phyloP scores from a whole-genome alignment of 148 eudicot genomes.

The Cornus florida region DNA sequence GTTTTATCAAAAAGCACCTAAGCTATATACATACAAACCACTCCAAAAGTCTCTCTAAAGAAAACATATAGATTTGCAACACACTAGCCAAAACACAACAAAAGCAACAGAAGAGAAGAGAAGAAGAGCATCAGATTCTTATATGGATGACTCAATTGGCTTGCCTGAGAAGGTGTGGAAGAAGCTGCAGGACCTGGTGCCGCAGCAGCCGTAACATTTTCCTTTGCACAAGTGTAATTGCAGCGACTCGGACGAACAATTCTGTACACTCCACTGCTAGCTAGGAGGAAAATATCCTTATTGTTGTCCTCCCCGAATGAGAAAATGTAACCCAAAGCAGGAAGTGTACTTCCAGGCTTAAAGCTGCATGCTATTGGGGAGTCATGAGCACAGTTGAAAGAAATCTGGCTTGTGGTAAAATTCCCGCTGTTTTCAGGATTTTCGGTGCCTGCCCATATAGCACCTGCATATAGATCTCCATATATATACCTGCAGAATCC shows the following conservation, averaged over 20 bases:
- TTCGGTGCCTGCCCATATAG: conserved; percentile 72
- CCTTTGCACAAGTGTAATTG: conserved; percentile 59
- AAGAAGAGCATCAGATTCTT: conserved; percentile 3
- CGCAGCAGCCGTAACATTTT: conserved; percentile 29
- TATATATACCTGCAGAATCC: conserved; percentile 60
- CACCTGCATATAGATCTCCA: conserved; percentile 71
- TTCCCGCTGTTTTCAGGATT: conserved; percentile 69
- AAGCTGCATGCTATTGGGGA: conserved; percentile 60
- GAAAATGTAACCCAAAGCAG: conserved; percentile 65
- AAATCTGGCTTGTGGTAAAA: conserved; percentile 40
- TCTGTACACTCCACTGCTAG: conserved; percentile 80
- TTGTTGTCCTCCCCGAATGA: conserved; percentile 79
- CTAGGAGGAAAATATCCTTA: conserved; percentile 56
- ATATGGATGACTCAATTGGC: not conserved
- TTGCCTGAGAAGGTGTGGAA: conserved; percentile 23
- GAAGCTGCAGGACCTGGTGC: conserved; percentile 21
- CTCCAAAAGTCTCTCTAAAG: too few relatives aligned
- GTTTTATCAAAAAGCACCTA: too few relatives aligned
- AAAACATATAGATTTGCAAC: not conserved
- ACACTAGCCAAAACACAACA: conserved; percentile 16
- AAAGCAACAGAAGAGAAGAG: conserved; percentile 14
- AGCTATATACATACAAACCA: too few relatives aligned
- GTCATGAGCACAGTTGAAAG: conserved; percentile 64
- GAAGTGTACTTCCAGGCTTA: conserved; percentile 52
- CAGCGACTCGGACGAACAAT: conserved; percentile 71